A percentile compares a stretch with the other conserved stretches of the same genome.
Evolutionary conservation across 495 filamentous ascomycete genomes (phyloP).

Genomic region (Aspergillus sclerotioniger): DNA sequence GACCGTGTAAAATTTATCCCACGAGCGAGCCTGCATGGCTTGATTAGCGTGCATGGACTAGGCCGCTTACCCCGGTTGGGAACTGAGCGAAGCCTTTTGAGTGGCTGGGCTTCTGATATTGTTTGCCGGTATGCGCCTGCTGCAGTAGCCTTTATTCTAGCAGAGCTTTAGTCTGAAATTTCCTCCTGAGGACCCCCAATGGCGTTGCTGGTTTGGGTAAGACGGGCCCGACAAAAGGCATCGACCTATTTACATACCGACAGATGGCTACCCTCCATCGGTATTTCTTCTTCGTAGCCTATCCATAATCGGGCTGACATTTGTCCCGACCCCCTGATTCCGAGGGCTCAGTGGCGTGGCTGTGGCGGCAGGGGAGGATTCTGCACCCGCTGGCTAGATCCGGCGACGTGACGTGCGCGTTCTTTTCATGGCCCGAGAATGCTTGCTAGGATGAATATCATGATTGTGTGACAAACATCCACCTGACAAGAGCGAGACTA

Average conservation of each 20-base stretch:
- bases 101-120: neutral
- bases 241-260: neutral
- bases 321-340: neutral
- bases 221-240: neutral
- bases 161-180: neutral
- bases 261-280: neutral
- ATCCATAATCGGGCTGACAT: neutral
- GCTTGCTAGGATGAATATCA: neutral
- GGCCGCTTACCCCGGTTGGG: neutral
- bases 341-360: neutral
- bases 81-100: neutral
- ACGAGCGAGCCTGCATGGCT: conserved; percentile 5
- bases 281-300: neutral
- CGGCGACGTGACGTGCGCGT: neutral
- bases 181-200: neutral
- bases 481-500: neutral
- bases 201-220: neutral
- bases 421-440: neutral
- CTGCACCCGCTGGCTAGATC: neutral
- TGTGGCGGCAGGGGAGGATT: neutral
- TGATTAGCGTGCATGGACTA: neutral
- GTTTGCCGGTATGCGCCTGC: neutral
- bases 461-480: neutral
- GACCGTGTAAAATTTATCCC: neutral
- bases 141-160: conserved; percentile 3